Percentiles rank a stretch among this genome's conserved stretches.
phyloP scores from a whole-genome alignment of 371 early-diverging fungal species.

The Zopfochytrium polystomum region DNA sequence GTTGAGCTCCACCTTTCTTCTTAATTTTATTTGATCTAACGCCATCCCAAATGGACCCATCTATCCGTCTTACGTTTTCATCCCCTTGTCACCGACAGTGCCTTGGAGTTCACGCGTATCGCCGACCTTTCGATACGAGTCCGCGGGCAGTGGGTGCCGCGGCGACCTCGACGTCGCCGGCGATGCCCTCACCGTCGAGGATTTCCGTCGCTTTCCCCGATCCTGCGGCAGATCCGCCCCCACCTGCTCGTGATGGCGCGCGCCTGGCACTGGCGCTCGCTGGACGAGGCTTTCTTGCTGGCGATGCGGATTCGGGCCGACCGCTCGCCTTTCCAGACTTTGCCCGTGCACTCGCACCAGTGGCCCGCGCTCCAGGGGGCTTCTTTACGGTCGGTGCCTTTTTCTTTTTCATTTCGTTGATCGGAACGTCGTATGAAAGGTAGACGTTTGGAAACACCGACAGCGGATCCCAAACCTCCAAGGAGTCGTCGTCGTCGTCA shows the following conservation, averaged over 20 bases:
- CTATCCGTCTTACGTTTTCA: too few relatives aligned
- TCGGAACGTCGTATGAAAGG: conserved; percentile 48
- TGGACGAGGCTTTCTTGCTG: conserved; percentile 19
- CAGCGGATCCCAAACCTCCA: conserved; percentile 47
- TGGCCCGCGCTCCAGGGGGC: conserved; percentile 33
- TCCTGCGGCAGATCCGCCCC: conserved; percentile 12
- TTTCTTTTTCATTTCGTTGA: conserved; percentile 23
- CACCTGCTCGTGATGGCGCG: conserved; percentile 10
- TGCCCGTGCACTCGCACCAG: conserved; percentile 1
- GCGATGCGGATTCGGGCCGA: background rate
- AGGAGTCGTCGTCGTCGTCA: conserved; percentile 28
- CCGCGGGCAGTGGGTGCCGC: conserved; percentile 41
- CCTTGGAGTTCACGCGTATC: too few relatives aligned
- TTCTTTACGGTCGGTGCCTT: conserved; percentile 27
- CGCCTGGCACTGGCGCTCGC: conserved; percentile 19
- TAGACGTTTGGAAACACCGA: conserved; percentile 53
- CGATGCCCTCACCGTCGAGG: too few relatives aligned
- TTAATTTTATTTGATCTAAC: too few relatives aligned
- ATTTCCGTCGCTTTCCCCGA: background rate
- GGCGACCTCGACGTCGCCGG: background rate
- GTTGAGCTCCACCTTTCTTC: too few relatives aligned
- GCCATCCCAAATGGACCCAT: too few relatives aligned
- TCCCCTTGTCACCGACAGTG: too few relatives aligned
- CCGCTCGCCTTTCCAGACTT: conserved; percentile 8
- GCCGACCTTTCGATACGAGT: conserved; percentile 42